Evolutionary conservation across 1,139 yeast genomes (phyloP).

Genomic region (Protomyces lactucae-debilis): DNA sequence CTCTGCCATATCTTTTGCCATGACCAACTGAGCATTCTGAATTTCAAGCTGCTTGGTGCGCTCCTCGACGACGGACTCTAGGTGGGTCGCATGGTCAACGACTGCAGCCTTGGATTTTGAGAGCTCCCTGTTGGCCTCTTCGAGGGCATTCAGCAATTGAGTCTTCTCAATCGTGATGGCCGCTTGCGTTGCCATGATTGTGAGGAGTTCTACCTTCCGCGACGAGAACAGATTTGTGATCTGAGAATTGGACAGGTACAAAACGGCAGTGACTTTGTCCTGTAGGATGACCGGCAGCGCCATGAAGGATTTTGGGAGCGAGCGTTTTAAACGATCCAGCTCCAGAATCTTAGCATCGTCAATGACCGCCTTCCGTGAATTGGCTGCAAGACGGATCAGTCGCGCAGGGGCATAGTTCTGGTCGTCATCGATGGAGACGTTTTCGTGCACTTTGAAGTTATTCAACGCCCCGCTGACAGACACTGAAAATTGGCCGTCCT

Average conservation of each 20-base stretch:
- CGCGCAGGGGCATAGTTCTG: conserved; percentile 21
- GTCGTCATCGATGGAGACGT: conserved; percentile 20
- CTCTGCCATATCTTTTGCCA: conserved; percentile 35
- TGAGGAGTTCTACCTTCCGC: conserved; percentile 29
- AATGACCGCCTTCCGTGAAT: conserved; percentile 29
- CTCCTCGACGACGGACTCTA: conserved; percentile 7
- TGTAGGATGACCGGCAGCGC: conserved; percentile 9
- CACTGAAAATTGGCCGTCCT: conserved; percentile 29
- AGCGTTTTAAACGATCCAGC: background rate
- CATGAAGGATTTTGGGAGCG: conserved; percentile 17
- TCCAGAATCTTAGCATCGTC: conserved; percentile 8
- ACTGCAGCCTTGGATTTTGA: background rate
- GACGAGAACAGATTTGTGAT: conserved; percentile 26
- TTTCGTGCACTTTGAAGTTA: conserved; percentile 18
- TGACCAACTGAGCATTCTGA: conserved; percentile 34
- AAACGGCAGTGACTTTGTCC: conserved; percentile 28
- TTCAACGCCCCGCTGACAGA: conserved; percentile 30
- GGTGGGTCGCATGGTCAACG: conserved; percentile 3
- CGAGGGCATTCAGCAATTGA: conserved; percentile 3
- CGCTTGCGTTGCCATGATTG: conserved; percentile 32
- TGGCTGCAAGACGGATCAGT: conserved; percentile 29
- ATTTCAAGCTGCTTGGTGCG: conserved; percentile 9
- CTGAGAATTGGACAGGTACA: conserved; percentile 32
- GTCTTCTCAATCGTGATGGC: conserved; percentile 33
- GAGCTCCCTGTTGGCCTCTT: conserved; percentile 8